Base-by-base conservation (phyloP, 257 asterid genomes). In the Solanum infundibuliforme region DNA sequence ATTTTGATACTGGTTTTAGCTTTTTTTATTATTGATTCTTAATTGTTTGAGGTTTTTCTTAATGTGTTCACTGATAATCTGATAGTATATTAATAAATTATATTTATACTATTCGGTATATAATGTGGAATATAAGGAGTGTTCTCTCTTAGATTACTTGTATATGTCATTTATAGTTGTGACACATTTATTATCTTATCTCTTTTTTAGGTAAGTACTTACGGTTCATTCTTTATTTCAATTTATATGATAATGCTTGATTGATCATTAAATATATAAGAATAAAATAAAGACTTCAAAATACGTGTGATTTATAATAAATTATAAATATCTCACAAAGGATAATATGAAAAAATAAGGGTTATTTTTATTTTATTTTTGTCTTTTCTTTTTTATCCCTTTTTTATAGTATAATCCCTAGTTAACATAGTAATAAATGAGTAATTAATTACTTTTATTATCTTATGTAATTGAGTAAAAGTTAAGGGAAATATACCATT, bases 311-410 rank as follows among this genome's bases (percentile, higher is more conserved):
- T 62, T 62, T 62, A 9, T 23, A 62, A 23, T 0, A 23, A 62
- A 8, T 23, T 8, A n/a, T 62, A 62, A 62, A 23, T n/a, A 62
- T 52, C 62, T 52, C 62, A 52, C 62, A 16, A 43, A 12, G 4
- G 8, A 52, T 52, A 52, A 16, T 2, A 5, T 48, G 9, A 5
- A 52, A 52, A 52, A 52, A 52, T 16, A 48, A 14, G 60, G 21
- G 0, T 48, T 16, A 5, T 46, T 46, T 13, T 62, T 60, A 10
- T 2, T 10, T 2, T n/a, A 0, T 0, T 5, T 62, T 62, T 5
- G 27, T 62, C 7, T 62, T 23, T 23, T 23, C 14, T 11, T n/a
- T 62, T 55, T n/a, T 23, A 62, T 62, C 32, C 32, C 71, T 62
- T 62, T 62, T 62, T 10, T n/a, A 62, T 62, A n/a, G 31, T 62